Evolutionary conservation across 1,284 basidiomycete genomes (phyloP), one percentile per base, ranked within the genome.

Genomic region (Phenoliferia sp.): DNA sequence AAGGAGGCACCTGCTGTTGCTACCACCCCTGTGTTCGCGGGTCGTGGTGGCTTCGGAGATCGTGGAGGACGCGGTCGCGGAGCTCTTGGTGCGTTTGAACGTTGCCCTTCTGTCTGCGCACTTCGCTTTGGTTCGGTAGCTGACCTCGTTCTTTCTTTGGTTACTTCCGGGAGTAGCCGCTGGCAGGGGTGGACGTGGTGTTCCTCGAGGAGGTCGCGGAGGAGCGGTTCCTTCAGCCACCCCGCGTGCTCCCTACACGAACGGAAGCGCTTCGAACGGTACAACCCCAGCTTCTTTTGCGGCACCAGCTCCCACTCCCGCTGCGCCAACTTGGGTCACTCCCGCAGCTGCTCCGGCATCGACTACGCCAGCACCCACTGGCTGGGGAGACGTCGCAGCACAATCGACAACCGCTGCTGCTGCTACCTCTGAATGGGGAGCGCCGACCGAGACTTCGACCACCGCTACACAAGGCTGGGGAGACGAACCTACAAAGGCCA

Each of bases 161-260:
- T 26, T 5, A 9, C 32, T 1, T 19, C 32, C 32, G 10, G 34
- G 28, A 48, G 48, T 32, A 28, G 61, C 29, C 28, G 65, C 39
- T 0, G 65, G 36, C 7, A 48, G 62, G 28, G 72, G 69, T 66
- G 73, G 88, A 87, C 69, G 85, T 84, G 62, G 82, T 82, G 58
- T 84, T 82, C 26, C 80, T 83, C 22, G 80, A 85, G 26, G 90
- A 89, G 75, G 80, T 86, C 48, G 89, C 84, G 63, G 85, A 82
- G 74, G 75, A 84, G 48, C 79, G 82, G 10, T 88, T 86, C 86
- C 26, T 26, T 64, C 66, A 61, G 69, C 69, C 17, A 59, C 58
- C 39, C 69, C 67, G 32, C 69, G 69, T 59, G 65, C 67, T 19
- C 56, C 56, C 17, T 58, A 64, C 67, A 50, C 62, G 57, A 73